These are phyloP conservation scores for Bimuria novae-zelandiae DNA, from an alignment of 2,329 filamentous ascomycete species.

Conservation along the genomic window DNA sequence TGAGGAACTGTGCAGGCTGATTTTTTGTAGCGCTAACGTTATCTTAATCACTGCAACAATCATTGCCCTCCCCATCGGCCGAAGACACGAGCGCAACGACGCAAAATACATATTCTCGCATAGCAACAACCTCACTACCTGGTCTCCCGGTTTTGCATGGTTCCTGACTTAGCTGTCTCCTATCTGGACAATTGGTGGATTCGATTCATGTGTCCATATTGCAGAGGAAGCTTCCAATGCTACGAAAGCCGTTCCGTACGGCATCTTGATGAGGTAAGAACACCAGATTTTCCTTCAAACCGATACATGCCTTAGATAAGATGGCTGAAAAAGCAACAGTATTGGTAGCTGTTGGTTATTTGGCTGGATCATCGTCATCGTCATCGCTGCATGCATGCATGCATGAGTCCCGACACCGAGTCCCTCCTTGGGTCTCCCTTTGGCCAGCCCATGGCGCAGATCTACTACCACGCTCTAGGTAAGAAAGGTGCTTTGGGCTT, in stretches of 20 bases:
- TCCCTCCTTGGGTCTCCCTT: conserved; percentile 55
- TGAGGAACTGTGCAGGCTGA: neutral
- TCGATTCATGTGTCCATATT: conserved; percentile 52
- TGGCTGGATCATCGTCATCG: conserved; percentile 62
- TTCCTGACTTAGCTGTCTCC: conserved; percentile 65
- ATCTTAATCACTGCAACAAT: conserved; percentile 61
- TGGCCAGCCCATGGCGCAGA: conserved; percentile 65
- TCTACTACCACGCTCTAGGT: conserved; percentile 65
- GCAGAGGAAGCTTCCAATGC: conserved; percentile 66
- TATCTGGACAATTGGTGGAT: conserved; percentile 61
- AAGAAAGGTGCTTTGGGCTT: conserved; percentile 63
- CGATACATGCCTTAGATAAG: neutral
- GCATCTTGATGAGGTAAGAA: conserved; percentile 55
- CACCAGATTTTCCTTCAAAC: neutral
- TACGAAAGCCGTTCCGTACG: conserved; percentile 62
- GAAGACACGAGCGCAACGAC: conserved; percentile 25
- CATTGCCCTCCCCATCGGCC: conserved; percentile 44
- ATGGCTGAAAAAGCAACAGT: neutral
- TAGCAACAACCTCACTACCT: conserved; percentile 62
- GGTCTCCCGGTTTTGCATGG: conserved; percentile 57
- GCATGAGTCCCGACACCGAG: conserved; percentile 56
- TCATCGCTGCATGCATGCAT: conserved; percentile 63
- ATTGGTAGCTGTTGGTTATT: conserved; percentile 56
- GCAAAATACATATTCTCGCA: conserved; percentile 59
- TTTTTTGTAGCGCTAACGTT: conserved; percentile 52